phyloP scores from a whole-genome alignment of 1,139 yeast genomes.

The Taphrina pruni region DNA sequence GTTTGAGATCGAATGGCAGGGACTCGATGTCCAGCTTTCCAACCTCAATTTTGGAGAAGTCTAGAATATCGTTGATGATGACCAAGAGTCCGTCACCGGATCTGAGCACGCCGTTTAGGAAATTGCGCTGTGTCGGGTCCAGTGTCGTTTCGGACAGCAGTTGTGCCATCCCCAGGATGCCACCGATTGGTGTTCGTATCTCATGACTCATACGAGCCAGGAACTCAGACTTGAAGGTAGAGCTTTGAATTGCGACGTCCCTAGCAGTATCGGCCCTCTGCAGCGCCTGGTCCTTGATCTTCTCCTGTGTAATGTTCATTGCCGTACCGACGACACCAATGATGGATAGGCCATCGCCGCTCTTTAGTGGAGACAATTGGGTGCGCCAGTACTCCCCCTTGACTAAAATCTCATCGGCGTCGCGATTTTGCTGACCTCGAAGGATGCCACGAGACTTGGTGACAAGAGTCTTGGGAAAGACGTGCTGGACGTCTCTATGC shows the following conservation, averaged over 20 bases:
- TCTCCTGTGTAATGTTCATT: constrained; percentile 23
- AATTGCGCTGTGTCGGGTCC: constrained; percentile 87
- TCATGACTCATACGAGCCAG: constrained; percentile 92
- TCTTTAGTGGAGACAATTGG: constrained; percentile 14
- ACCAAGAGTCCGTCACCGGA: constrained; percentile 82
- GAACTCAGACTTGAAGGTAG: constrained; percentile 88
- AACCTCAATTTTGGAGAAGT: constrained; percentile 81
- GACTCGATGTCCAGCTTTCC: constrained; percentile 34
- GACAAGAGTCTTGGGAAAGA: constrained; percentile 9
- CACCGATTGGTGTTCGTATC: constrained; percentile 89
- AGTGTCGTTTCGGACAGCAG: constrained; percentile 82
- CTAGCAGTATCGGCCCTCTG: constrained; percentile 61
- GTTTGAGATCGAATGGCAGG: constrained; percentile 22
- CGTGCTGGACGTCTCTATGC: constrained; percentile 19
- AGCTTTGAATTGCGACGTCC: constrained; percentile 90
- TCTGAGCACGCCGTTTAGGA: constrained; percentile 85
- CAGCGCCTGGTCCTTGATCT: constrained; percentile 27
- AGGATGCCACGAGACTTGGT: constrained; percentile 3
- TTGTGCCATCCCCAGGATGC: constrained; percentile 92
- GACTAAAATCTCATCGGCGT: constrained; percentile 8
- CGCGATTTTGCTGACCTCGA: constrained; percentile 8
- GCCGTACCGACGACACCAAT: constrained; percentile 27
- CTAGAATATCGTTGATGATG: constrained; percentile 84
- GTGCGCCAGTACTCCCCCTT: constrained; percentile 27
- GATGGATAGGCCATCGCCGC: background rate